Percentiles rank a stretch among this genome's conserved stretches.
Evolutionary conservation across 768 basidiomycete genomes (phyloP).

Genomic region (Tephrocybe sp.): DNA sequence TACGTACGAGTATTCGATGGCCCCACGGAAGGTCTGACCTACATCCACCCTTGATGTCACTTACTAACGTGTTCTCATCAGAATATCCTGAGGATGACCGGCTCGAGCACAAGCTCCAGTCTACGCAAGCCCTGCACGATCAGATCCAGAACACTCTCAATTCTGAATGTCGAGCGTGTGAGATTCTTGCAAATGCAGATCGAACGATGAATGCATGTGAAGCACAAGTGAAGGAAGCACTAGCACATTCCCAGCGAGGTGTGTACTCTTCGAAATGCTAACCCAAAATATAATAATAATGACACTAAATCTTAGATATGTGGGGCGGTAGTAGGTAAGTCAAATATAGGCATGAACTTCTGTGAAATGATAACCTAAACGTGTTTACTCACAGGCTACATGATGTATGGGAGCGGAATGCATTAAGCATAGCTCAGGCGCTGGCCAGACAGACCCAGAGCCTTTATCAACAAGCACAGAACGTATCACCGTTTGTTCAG

Average conservation of each 20-base stretch:
- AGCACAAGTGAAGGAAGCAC: constrained; percentile 34
- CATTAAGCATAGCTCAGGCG: constrained; percentile 34
- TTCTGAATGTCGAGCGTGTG: constrained; percentile 39
- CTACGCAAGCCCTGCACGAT: constrained; percentile 31
- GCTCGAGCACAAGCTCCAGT: constrained; percentile 37
- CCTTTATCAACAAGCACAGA: constrained; percentile 38
- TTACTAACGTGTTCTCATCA: constrained; percentile 12
- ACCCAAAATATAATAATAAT: neutral
- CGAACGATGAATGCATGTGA: constrained; percentile 30
- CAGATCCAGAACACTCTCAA: constrained; percentile 35
- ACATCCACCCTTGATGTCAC: neutral
- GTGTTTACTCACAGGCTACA: constrained; percentile 27
- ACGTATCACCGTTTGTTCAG: constrained; percentile 34
- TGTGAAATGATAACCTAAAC: neutral
- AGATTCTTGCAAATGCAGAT: constrained; percentile 38
- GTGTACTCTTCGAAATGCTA: constrained; percentile 3
- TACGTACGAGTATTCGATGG: constrained; percentile 45
- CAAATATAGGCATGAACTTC: neutral
- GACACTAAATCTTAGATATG: constrained; percentile 31
- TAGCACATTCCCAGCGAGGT: constrained; percentile 43
- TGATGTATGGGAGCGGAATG: constrained; percentile 44
- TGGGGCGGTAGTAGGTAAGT: constrained; percentile 40
- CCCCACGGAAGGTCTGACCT: constrained; percentile 35
- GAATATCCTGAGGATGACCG: constrained; percentile 47
- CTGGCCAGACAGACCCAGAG: constrained; percentile 33